A percentile compares a stretch with the other conserved stretches of the same genome.
These are phyloP conservation scores for Omphalea diandra DNA, from an alignment of 441 rosid species.

Conservation along the genomic window DNA sequence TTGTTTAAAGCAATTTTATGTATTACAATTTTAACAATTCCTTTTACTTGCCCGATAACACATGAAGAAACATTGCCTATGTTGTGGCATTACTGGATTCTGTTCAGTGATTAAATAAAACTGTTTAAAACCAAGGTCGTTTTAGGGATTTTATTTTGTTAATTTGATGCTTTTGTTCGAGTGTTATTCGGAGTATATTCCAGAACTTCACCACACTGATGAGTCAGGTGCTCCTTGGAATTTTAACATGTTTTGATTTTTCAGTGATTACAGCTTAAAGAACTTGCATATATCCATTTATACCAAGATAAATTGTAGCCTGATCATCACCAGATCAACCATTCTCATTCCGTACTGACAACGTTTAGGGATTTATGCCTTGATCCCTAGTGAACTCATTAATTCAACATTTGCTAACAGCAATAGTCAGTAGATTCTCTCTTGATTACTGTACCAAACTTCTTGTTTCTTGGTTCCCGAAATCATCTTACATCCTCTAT, in stretches of 20 bases:
- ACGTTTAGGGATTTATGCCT: background rate
- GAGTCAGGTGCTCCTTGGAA: background rate
- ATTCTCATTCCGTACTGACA: background rate
- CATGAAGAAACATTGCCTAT: background rate
- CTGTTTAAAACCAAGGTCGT: background rate
- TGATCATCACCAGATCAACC: background rate
- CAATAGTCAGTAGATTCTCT: background rate
- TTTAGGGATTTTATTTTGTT: background rate
- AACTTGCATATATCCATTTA: background rate
- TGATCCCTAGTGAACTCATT: background rate
- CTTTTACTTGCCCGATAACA: background rate
- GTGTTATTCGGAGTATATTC: background rate
- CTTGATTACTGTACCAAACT: background rate
- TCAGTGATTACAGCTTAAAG: background rate
- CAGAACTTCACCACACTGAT: background rate
- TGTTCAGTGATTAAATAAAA: background rate
- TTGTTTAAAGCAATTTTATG: constrained; percentile 4
- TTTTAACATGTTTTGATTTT: background rate
- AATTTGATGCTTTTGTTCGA: background rate
- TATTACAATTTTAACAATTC: background rate
- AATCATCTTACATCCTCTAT: too few species aligned
- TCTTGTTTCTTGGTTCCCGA: too few species aligned
- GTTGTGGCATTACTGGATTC: background rate
- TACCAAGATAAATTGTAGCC: background rate
- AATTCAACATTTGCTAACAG: background rate